These are phyloP conservation scores for Magnaporthales sp. DNA, from an alignment of 2,329 filamentous ascomycete genomes.

Conservation along the genomic window DNA sequence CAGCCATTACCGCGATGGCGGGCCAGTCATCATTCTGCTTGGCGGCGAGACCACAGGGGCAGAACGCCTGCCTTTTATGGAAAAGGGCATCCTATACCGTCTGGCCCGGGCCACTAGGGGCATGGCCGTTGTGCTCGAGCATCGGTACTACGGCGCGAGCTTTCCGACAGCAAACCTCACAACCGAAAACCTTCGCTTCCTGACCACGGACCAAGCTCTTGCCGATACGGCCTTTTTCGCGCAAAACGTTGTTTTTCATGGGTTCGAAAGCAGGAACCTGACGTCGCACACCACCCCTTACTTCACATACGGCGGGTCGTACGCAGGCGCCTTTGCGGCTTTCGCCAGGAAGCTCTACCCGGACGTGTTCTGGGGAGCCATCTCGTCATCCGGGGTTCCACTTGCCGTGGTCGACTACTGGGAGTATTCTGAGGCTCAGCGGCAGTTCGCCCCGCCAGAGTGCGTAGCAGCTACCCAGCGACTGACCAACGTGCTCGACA, in stretches of 20 bases:
- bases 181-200: constrained; percentile 64
- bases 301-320: constrained; percentile 75
- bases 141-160: constrained; percentile 76
- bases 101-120: constrained; percentile 63
- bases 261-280: constrained; percentile 58
- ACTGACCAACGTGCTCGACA: constrained; percentile 23
- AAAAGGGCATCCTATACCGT: constrained; percentile 68
- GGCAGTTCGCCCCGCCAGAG: constrained; percentile 29
- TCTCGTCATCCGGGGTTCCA: constrained; percentile 71
- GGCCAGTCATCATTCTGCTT: constrained; percentile 70
- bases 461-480: constrained; percentile 59
- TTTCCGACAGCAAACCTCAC: constrained; percentile 57
- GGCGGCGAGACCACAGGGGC: constrained; percentile 25
- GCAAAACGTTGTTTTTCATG: constrained; percentile 58
- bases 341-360: constrained; percentile 70
- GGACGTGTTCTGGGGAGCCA: constrained; percentile 66
- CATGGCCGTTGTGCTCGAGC: constrained; percentile 72
- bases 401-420: constrained; percentile 21
- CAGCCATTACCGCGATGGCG: constrained; percentile 64
- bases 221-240: constrained; percentile 78
- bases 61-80: constrained; percentile 54
- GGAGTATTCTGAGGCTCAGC: constrained; percentile 23
- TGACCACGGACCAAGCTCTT: constrained; percentile 73
- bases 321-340: constrained; percentile 70
- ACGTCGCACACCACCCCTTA: constrained; percentile 53